Base-by-base conservation (phyloP, 371 early-diverging fungal genomes). In the Rhizopus microsporus region DNA sequence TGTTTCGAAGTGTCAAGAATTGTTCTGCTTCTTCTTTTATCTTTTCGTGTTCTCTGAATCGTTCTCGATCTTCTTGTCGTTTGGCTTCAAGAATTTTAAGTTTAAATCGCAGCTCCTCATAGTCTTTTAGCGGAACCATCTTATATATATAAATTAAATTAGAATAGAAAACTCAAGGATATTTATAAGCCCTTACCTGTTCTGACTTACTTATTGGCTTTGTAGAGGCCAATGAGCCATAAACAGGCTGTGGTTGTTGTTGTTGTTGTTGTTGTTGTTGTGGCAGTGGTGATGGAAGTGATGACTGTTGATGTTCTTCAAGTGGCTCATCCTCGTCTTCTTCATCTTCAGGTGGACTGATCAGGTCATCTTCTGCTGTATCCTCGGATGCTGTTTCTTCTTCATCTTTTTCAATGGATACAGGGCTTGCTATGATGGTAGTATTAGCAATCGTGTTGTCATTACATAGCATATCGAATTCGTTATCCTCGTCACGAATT, bases 61-160 rank as follows among this genome's bases (percentile, higher is more conserved):
- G 74, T 61, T 90, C 92, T 8, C 91, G 80, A 59, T 95, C 95
- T 54, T 94, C 92, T 1, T 82, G 78, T 7, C 94, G 88, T 70
- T 92, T 91, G 31, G 71, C 68, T 71, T 96, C 95, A 35, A 95
- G 69, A 39, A 89, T 81, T 48, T 83, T 83, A 33, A 93, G 76
- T 67, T 91, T 91, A 44, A 90, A 73, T n/a, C 88, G 83, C 49
- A 94, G 71, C 54, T 94, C 96, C 50, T 94, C 93, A 52, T 85
- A 81, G 42, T 93, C 90, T 66, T 86, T 87, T 45, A 84, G 31
- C 1, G 88, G 69, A 3, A 90, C 79, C 34, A 67, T 77, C 66
- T 76, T 74, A 31, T 12, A 15, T 23, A 47, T 35, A 12, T 54
- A 31, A 39, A 37, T 3, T 49, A 17, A 6, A 43, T 48, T 49